phyloP scores from a whole-genome alignment of 2,329 filamentous ascomycete species.

The Fusarium albidum region DNA sequence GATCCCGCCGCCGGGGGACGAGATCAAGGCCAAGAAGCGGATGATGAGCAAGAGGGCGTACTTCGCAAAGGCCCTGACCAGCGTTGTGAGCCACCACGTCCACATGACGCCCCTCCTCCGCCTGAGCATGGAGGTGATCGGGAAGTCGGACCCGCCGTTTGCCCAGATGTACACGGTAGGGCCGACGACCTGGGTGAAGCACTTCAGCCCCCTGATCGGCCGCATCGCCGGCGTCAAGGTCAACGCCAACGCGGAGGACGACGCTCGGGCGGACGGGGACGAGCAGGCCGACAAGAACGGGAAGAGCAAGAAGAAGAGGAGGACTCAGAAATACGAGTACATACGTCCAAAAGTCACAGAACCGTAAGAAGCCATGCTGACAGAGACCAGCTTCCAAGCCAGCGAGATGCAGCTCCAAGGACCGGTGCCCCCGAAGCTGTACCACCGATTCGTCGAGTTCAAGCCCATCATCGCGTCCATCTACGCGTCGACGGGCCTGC shows the following conservation, averaged over 20 bases:
- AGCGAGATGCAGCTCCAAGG: conserved; percentile 89
- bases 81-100: conserved; percentile 66
- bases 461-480: conserved; percentile 88
- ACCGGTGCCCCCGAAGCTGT: conserved; percentile 80
- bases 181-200: conserved; percentile 78
- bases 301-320: conserved; percentile 56
- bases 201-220: conserved; percentile 90
- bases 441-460: conserved; percentile 94
- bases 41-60: conserved; percentile 90
- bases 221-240: conserved; percentile 78
- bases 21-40: conserved; percentile 78
- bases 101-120: conserved; percentile 76
- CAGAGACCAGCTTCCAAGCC: conserved; percentile 77
- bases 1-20: conserved; percentile 61
- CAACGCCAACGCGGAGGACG: conserved; percentile 64
- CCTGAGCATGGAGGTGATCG: conserved; percentile 81
- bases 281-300: conserved; percentile 31
- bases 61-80: conserved; percentile 72
- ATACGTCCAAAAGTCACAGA: no score
- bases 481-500: conserved; percentile 80
- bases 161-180: conserved; percentile 82
- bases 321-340: conserved; percentile 79
- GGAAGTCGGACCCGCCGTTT: conserved; percentile 73
- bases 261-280: conserved; percentile 40
- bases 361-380: conserved; percentile 28